phyloP scores from a whole-genome alignment of 2,329 filamentous ascomycete species.

The Penicillium decumbens region DNA sequence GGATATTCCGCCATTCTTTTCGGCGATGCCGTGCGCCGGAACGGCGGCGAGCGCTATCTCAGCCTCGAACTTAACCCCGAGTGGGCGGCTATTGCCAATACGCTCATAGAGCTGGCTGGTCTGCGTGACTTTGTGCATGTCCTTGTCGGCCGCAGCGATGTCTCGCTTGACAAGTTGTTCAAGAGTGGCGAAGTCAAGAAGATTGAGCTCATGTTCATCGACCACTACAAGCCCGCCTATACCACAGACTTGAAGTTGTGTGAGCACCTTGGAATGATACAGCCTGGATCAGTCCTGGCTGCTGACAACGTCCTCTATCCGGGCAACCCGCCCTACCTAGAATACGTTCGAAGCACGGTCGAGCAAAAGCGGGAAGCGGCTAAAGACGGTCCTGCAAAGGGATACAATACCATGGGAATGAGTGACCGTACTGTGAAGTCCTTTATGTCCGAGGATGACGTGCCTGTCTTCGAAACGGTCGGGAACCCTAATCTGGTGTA shows the following conservation, averaged over 20 bases:
- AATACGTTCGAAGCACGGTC: constrained; percentile 64
- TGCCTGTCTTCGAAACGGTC: constrained; percentile 16
- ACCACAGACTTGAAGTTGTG: constrained; percentile 69
- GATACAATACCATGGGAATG: constrained; percentile 17
- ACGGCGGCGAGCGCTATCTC: constrained; percentile 63
- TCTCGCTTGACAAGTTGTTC: constrained; percentile 60
- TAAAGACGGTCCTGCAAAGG: constrained; percentile 15
- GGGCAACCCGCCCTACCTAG: constrained; percentile 46
- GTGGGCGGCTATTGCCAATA: constrained; percentile 65
- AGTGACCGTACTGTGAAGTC: constrained; percentile 14
- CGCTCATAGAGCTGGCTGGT: constrained; percentile 69
- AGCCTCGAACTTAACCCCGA: constrained; percentile 70
- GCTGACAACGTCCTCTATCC: constrained; percentile 46
- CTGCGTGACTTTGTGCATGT: constrained; percentile 66
- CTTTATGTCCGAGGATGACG: constrained; percentile 19
- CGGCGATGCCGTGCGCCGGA: constrained; percentile 59
- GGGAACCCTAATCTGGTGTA: constrained; percentile 64
- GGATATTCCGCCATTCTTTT: constrained; percentile 79
- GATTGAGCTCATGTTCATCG: constrained; percentile 71
- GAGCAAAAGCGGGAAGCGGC: constrained; percentile 55
- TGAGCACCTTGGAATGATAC: constrained; percentile 64
- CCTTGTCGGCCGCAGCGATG: constrained; percentile 63
- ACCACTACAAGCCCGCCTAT: constrained; percentile 76
- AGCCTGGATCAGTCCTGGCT: constrained; percentile 47
- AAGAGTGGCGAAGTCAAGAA: constrained; percentile 50